Evolutionary conservation across 192 early-diverging fungal genomes (phyloP), one percentile per base, ranked within the genome.

Genomic region (Chytriomyces sp.): DNA sequence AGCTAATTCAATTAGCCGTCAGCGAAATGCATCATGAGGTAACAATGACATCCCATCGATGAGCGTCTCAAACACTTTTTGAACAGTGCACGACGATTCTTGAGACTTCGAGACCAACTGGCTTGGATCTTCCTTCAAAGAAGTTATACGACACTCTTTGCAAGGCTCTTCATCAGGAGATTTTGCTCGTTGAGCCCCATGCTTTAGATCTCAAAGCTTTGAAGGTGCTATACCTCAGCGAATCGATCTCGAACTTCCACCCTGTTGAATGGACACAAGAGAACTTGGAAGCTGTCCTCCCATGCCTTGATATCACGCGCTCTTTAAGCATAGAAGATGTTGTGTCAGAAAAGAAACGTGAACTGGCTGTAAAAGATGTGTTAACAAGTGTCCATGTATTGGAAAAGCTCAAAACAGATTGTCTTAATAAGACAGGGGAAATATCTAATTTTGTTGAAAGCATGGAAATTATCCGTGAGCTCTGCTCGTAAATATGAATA

Each of bases 191-290:
- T 6, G 14, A 32, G 17, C 39, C 14, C 6, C 62, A 34, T 25
- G 8, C 37, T 10, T 12, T 6, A n/a, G 25, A 17, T 7, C 62
- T 64, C 30, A 12, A 25, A n/a, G n/a, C 14, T 26, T 12, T 44
- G 7, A n/a, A 34, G 10, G 14, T 41, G 1, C 7, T 25, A 22
- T 64, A 44, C 40, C n/a, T 6, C 25, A 44, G 39, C 37, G n/a
- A 39, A 5, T 0, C 62, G n/a, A 7, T 64, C 3, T 12, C 62
- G 25, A 34, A 64, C 28, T 64, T 64, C 31, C 62, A 64, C 30
- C 62, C 62, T 5, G 7, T 44, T 5, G 39, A 64, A 30, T 64
- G 62, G 62, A 64, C 62, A n/a, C n/a, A 44, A 4, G 62, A 64
- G 49, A 39, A 44, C 39, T 30, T 64, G 14, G 12, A 25, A 28